phyloP scores from a whole-genome alignment of 345 rosid species.

The Rhodamnia argentea region DNA sequence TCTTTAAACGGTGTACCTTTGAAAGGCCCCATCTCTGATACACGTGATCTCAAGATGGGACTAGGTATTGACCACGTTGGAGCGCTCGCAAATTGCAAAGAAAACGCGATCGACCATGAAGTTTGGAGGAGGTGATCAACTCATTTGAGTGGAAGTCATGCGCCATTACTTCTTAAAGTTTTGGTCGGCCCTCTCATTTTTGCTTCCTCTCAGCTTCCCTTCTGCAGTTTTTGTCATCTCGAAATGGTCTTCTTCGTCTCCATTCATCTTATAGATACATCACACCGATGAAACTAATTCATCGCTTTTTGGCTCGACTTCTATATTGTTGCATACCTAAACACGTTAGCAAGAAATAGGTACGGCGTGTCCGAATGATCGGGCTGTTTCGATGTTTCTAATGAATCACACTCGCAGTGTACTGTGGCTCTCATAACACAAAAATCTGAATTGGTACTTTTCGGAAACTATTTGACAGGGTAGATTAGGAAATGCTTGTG shows the following conservation, averaged over 20 bases:
- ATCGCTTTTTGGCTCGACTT: background rate
- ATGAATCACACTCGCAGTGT: background rate
- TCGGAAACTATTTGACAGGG: background rate
- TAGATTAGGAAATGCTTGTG: background rate
- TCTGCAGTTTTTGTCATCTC: background rate
- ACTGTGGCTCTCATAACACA: background rate
- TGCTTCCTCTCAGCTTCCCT: no score
- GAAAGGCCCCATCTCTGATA: no score
- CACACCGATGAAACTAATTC: background rate
- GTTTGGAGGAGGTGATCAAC: background rate
- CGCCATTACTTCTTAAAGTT: background rate
- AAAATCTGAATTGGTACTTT: background rate
- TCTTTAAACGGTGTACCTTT: background rate
- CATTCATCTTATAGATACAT: background rate
- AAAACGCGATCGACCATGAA: background rate
- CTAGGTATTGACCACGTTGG: background rate
- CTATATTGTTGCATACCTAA: background rate
- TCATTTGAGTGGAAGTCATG: background rate
- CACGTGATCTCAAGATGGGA: background rate
- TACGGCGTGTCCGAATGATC: background rate
- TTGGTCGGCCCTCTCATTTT: background rate
- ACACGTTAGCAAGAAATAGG: background rate
- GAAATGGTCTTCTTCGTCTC: background rate
- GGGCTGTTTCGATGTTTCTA: background rate
- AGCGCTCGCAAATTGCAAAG: background rate